Conservation (phyloP, 2,329 filamentous ascomycete genomes). For the Beauveria sp. region DNA sequence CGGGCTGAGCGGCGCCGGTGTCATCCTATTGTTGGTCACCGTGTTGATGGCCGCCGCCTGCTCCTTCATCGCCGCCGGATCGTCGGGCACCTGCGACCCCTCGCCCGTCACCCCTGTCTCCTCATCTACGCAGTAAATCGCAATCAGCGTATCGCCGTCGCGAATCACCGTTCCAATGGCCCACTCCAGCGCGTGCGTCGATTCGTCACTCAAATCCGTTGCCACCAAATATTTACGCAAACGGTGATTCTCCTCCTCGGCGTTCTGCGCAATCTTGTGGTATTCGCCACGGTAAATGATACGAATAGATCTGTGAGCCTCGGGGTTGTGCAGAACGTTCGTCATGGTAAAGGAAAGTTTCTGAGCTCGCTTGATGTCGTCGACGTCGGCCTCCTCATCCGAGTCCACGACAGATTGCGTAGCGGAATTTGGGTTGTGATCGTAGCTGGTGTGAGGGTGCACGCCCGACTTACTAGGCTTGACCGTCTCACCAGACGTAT, state of each 20-base stretch:
- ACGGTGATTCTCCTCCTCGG: slow-evolving; percentile 68
- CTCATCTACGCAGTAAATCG: slow-evolving; percentile 90
- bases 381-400: slow-evolving; percentile 77
- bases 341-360: slow-evolving; percentile 76
- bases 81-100: slow-evolving; percentile 58
- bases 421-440: slow-evolving; percentile 53
- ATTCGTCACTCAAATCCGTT: slow-evolving; percentile 89
- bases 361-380: slow-evolving; percentile 82
- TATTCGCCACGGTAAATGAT: slow-evolving; percentile 90
- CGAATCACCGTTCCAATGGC: slow-evolving; percentile 90
- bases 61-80: slow-evolving; percentile 67
- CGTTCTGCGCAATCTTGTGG: slow-evolving; percentile 63
- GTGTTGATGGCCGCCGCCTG: slow-evolving; percentile 65
- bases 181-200: slow-evolving; percentile 93
- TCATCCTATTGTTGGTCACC: slow-evolving; percentile 39
- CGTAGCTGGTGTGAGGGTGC: slow-evolving; percentile 81
- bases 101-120: slow-evolving; percentile 56
- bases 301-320: slow-evolving; percentile 73
- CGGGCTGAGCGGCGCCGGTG: slow-evolving; percentile 23
- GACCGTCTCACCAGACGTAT: slow-evolving; percentile 53
- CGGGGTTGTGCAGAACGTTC: slow-evolving; percentile 66
- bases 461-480: slow-evolving; percentile 51
- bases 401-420: slow-evolving; percentile 61
- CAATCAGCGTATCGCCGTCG: slow-evolving; percentile 88
- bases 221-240: slow-evolving; percentile 92